Percentiles rank a stretch among this genome's conserved stretches.
Evolutionary conservation across 768 basidiomycete genomes (phyloP).

Genomic region (Coprinopsis cinerea): DNA sequence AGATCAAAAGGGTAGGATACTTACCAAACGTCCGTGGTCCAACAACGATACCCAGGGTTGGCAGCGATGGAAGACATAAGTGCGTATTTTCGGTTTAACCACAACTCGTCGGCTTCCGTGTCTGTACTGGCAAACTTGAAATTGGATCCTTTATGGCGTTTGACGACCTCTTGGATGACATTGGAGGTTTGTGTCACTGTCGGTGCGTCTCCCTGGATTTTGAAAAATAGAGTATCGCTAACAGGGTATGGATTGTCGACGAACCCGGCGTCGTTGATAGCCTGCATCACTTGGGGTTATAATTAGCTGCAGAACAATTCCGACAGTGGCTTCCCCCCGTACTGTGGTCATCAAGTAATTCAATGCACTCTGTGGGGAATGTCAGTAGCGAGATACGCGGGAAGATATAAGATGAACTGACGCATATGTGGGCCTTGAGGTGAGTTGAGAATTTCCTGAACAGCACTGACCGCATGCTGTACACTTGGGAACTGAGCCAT

Average conservation of each 20-base stretch:
- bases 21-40: conserved; percentile 91
- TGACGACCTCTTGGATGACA: conserved; percentile 53
- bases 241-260: conserved; percentile 58
- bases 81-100: conserved; percentile 84
- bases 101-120: conserved; percentile 69
- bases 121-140: conserved; percentile 74
- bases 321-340: conserved; percentile 16
- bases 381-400: neutral
- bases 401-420: conserved; percentile 28
- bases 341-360: conserved; percentile 78
- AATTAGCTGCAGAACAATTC: neutral
- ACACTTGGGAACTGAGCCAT: conserved; percentile 85
- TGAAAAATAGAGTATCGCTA: conserved; percentile 83
- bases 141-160: conserved; percentile 58
- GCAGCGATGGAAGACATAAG: conserved; percentile 64
- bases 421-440: conserved; percentile 69
- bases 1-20: conserved; percentile 11
- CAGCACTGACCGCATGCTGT: conserved; percentile 70
- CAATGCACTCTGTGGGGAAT: conserved; percentile 65
- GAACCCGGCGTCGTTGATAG: conserved; percentile 64
- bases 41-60: conserved; percentile 58
- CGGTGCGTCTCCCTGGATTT: conserved; percentile 72
- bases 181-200: conserved; percentile 54
- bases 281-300: conserved; percentile 56
- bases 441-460: conserved; percentile 71